phyloP scores from a whole-genome alignment of 306 rosid genomes.

The Cucurbita maxima region DNA sequence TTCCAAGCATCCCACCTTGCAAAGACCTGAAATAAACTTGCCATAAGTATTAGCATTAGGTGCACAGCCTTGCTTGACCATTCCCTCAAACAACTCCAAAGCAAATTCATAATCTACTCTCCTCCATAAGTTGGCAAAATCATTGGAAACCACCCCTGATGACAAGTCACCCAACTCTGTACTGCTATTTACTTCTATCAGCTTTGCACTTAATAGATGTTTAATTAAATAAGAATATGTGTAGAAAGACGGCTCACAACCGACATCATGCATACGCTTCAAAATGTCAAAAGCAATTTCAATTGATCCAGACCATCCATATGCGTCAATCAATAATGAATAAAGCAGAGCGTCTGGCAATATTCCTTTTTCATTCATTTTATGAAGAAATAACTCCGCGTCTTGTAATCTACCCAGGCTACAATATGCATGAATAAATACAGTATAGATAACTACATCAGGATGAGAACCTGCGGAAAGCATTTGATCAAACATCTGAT shows the following conservation, averaged over 20 bases:
- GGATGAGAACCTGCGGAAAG: conserved; percentile 48
- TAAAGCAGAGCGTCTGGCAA: conserved; percentile 43
- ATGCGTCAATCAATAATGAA: conserved; percentile 39
- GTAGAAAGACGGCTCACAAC: conserved; percentile 52
- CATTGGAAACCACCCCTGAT: conserved; percentile 16
- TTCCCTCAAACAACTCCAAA: conserved; percentile 42
- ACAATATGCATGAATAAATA: conserved; percentile 63
- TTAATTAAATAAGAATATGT: conserved; percentile 47
- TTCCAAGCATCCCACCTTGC: conserved; percentile 34
- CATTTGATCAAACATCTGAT: conserved; percentile 29
- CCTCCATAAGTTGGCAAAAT: conserved; percentile 40
- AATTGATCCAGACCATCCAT: conserved; percentile 45
- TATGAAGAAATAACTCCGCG: conserved; percentile 44
- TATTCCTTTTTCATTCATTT: conserved; percentile 46
- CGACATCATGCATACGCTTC: conserved; percentile 43
- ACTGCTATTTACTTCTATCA: conserved; percentile 9
- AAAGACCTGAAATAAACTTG: conserved; percentile 59
- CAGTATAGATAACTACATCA: conserved; percentile 49
- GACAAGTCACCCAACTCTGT: conserved; percentile 13
- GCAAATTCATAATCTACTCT: conserved; percentile 34
- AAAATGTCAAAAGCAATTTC: conserved; percentile 55
- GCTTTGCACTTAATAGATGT: conserved; percentile 33
- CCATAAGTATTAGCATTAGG: conserved; percentile 48
- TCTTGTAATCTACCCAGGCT: conserved; percentile 48
- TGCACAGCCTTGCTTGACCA: conserved; percentile 43